Evolutionary conservation across 768 basidiomycete species (phyloP), one percentile per base, ranked within the genome.

Genomic region (Coprinopsis cinerea): DNA sequence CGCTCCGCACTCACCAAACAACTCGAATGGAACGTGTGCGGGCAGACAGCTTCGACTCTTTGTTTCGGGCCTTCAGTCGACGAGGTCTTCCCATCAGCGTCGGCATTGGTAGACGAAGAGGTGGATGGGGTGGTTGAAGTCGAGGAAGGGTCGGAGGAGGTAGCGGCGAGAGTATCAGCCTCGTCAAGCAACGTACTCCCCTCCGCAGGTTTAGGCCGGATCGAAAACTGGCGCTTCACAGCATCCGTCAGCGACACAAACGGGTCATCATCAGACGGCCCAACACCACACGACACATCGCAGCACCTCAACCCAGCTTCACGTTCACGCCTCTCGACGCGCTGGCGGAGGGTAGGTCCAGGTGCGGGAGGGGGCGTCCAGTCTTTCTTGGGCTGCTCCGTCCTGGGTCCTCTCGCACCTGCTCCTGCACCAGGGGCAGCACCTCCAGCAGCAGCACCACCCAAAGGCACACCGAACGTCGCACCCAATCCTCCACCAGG

Each of bases 221-320:
- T 73, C 18, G 55, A 54, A 44, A 81, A 59, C 55, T 73, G 73
- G 53, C 63, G 62, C 59, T 59, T 60, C 27, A 54, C 64, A 52
- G 43, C 60, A 7, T 58, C 62, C 0, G 60, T 57, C 15, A 62
- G 45, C 44, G 60, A 62, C 4, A 73, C 64, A 37, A 65, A 65
- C 13, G 85, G 85, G 36, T 86, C 83, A 14, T 87, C 85, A 49
- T 88, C 85, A 13, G 78, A 81, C 5, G 85, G 85, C 0, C 86
- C 88, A 24, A 88, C 61, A 2, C 85, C 85, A 62, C 88, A 91
- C 52, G 79, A 81, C 24, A 81, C 65, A 57, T 89, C 88, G 32
- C 69, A 78, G 61, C 88, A 91, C 43, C 88, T 72, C 57, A 88
- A 59, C 0, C 85, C 88, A 18, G 77, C 74, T 60, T 87, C 85